Evolutionary conservation across 2,329 filamentous ascomycete genomes (phyloP), one percentile per base, ranked within the genome.

Genomic region (Fusarium sublunatum): DNA sequence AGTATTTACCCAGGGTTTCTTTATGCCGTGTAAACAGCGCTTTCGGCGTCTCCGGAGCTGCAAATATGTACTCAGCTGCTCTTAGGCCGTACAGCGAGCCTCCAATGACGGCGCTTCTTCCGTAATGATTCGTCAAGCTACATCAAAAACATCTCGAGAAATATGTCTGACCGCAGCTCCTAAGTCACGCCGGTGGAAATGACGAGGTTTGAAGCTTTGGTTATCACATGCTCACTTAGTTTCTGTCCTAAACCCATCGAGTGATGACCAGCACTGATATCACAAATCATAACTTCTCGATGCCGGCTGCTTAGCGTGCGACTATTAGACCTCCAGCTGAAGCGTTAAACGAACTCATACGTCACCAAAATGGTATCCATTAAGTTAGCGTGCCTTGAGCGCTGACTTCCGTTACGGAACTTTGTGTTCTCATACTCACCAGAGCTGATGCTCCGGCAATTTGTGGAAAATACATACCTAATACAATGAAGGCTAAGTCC

Each of bases 131-230:
- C 11, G 13, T 11, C 11, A 32, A 32, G 11, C 31, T 32, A 12
- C 12, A 25, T 50, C n/a, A 43, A 6, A 32, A 6, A 47, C 42
- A 48, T 36, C 36, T 11, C 15, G 34, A 53, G 34, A 38, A 7
- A n/a, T 2, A 39, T 38, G 35, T 26, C 49, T 39, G 34, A 32
- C n/a, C 34, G 11, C 24, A 53, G 32, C 26, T 19, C 6, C 13
- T 12, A 28, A n/a, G 12, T 52, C 42, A 28, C 31, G 32, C 35
- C 15, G 24, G 55, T 49, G 58, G 49, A 49, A 55, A 58, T 44
- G 34, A 40, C 22, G 13, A 44, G 28, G 42, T 38, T 29, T 43
- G 40, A 51, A 46, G 28, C 25, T 36, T 31, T 31, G 29, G 12
- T 10, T 41, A n/a, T 42, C 52, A 54, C 52, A 43, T 54, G 44